A percentile compares a stretch with the other conserved stretches of the same genome.
Conservation (phyloP, 1,284 basidiomycete species). For the Pyrrhoderma noxium region DNA sequence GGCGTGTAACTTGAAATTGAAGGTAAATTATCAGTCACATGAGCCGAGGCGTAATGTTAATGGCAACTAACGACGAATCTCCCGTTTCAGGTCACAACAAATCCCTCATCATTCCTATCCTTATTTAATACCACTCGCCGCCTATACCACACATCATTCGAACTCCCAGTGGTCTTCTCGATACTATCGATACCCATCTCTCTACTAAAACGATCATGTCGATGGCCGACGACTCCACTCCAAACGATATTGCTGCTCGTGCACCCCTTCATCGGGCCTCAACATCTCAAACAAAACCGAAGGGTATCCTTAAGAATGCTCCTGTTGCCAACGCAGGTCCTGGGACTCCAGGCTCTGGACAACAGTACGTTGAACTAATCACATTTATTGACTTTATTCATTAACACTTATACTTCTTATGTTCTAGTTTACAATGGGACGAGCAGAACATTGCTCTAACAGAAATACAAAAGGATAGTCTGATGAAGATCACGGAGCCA, state of each 20-base stretch:
- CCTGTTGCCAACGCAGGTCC: slow-evolving; percentile 33
- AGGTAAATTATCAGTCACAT: not conserved
- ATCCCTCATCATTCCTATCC: not conserved
- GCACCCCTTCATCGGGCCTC: slow-evolving; percentile 13
- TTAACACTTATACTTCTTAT: not conserved
- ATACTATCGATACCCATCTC: not conserved
- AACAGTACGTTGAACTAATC: slow-evolving; percentile 33
- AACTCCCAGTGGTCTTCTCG: not conserved
- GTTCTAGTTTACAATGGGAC: slow-evolving; percentile 74
- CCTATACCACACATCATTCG: not conserved
- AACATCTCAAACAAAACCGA: slow-evolving; percentile 57
- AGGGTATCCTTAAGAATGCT: slow-evolving; percentile 80
- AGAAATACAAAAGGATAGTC: slow-evolving; percentile 85
- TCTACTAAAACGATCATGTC: slow-evolving; percentile 1
- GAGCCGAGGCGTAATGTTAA: too few relatives aligned
- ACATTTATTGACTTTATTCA: slow-evolving; percentile 1
- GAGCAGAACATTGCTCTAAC: slow-evolving; percentile 86
- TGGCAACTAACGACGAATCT: too few relatives aligned
- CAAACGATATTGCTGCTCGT: slow-evolving; percentile 4
- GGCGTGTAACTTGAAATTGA: not conserved
- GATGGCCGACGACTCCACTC: slow-evolving; percentile 3
- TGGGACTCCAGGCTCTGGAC: slow-evolving; percentile 32
- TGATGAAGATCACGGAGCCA: slow-evolving; percentile 95
- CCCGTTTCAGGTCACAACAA: too few relatives aligned
- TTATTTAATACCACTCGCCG: too few relatives aligned